Evolutionary conservation across 495 filamentous ascomycete species (phyloP), one percentile per base, ranked within the genome.

Genomic region (Ramalina intermedia): DNA sequence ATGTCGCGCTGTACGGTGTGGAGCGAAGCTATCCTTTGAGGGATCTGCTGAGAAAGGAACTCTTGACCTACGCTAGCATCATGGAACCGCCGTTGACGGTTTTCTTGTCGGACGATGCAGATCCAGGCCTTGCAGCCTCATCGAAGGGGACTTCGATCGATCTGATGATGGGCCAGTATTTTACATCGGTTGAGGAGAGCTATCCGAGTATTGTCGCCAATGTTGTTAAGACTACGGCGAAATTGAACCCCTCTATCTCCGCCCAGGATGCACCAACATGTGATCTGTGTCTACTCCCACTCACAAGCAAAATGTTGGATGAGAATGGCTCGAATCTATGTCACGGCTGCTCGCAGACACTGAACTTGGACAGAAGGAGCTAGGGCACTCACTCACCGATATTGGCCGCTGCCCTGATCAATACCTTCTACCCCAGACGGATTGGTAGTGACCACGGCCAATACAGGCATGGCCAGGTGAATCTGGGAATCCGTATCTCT

Each of bases 201-300:
- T 96, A 90, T 61, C 89, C 89, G 9, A 85, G 81, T 47, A 85
- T 96, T 23, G 91, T 98, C 53, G 80, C 87, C 14, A 98, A 98
- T 58, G 91, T 96, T 9, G 86, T 94, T 4, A 75, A 84, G 50
- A 47, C 44, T 8, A 47, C 44, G 4, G 44, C 11, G 4, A 47
- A 98, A 88, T 26, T 80, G 12, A 33, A 33, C 7, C 29, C 29
- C 29, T 33, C 12, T 7, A 13, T 11, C 5, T 13, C 29, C 12
- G 7, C 29, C 29, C 29, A 33, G 29, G 8, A 33, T 33, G 29
- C 29, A 33, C 29, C 6, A 33, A 33, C 29, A 11, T 33, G 29
- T 33, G 29, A 13, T 33, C 7, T 33, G 8, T 33, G 29, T 33
- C 8, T 33, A 33, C 29, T 33, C 29, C 29, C 29, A 13, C 29